These are phyloP conservation scores for Hanseniaspora guilliermondii DNA, from an alignment of 805 yeast species.

Conservation along the genomic window DNA sequence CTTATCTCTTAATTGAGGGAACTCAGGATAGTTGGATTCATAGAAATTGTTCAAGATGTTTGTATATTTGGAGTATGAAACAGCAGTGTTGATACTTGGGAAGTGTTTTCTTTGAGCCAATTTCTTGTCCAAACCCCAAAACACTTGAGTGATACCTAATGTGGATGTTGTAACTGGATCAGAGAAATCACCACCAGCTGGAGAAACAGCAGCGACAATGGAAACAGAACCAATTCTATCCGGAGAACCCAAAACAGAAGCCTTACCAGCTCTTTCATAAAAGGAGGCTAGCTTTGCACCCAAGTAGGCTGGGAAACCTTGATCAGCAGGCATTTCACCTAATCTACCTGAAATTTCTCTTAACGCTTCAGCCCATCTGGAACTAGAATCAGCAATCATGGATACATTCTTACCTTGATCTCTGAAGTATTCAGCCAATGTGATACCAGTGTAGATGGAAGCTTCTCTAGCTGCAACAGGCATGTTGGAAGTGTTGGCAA, in stretches of 20 bases:
- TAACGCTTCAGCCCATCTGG: constrained; percentile 99
- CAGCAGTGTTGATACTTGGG: constrained; percentile 95
- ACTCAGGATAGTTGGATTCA: constrained; percentile 77
- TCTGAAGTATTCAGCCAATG: constrained; percentile 97
- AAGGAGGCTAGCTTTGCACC: constrained; percentile 98
- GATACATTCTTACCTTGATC: constrained; percentile 99
- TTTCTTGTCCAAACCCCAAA: constrained; percentile 99
- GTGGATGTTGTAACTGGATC: constrained; percentile 99
- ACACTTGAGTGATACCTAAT: constrained; percentile 98
- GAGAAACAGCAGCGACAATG: constrained; percentile 99
- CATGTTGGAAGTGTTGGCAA: constrained; percentile 98
- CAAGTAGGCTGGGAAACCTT: constrained; percentile 99
- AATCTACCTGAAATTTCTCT: constrained; percentile 99
- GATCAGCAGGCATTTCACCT: constrained; percentile 99
- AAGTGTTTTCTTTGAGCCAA: constrained; percentile 99
- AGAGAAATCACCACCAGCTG: constrained; percentile 99
- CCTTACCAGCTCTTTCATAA: constrained; percentile 99
- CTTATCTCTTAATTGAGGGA: constrained; percentile 78
- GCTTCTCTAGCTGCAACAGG: constrained; percentile 99
- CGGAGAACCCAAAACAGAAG: constrained; percentile 90
- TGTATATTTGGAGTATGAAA: constrained; percentile 94
- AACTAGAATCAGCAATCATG: constrained; percentile 99
- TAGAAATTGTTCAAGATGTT: constrained; percentile 75
- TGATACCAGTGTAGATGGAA: constrained; percentile 96
- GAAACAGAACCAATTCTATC: constrained; percentile 95